A percentile compares a stretch with the other conserved stretches of the same genome.
Evolutionary conservation across 2,329 filamentous ascomycete genomes (phyloP).

Genomic region (Curvularia spicifera): DNA sequence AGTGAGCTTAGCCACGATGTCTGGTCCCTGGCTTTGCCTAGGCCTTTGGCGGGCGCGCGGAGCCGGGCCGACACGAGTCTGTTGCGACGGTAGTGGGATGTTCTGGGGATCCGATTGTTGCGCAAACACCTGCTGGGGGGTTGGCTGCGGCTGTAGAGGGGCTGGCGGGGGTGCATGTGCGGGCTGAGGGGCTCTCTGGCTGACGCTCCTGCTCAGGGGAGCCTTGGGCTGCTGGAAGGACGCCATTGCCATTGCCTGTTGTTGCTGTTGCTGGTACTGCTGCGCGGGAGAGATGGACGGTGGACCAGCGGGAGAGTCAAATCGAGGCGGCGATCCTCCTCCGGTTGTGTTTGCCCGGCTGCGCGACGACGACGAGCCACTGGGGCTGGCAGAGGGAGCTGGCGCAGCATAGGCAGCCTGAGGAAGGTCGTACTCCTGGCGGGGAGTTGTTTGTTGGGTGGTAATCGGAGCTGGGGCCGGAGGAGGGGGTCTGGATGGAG

Average conservation of each 20-base stretch:
- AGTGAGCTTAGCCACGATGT: constrained; percentile 82
- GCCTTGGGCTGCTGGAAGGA: constrained; percentile 74
- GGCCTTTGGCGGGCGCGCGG: constrained; percentile 77
- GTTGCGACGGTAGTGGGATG: constrained; percentile 56
- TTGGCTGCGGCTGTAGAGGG: constrained; percentile 54
- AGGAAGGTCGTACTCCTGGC: constrained; percentile 51
- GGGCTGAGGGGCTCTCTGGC: constrained; percentile 63
- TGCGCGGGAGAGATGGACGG: constrained; percentile 50
- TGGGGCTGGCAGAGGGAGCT: constrained; percentile 47
- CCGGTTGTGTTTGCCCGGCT: constrained; percentile 55
- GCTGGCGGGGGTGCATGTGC: constrained; percentile 38
- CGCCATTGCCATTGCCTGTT: constrained; percentile 72
- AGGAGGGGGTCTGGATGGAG: constrained; percentile 64
- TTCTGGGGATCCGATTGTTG: constrained; percentile 51
- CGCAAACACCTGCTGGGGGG: constrained; percentile 59
- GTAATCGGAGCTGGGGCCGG: constrained; percentile 58
- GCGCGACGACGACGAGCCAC: constrained; percentile 47
- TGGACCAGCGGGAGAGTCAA: constrained; percentile 56
- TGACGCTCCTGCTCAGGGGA: constrained; percentile 74
- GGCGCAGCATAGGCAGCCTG: constrained; percentile 53
- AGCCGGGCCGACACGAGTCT: constrained; percentile 60
- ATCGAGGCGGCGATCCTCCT: constrained; percentile 44
- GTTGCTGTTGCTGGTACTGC: constrained; percentile 78
- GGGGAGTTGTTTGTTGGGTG: constrained; percentile 36
- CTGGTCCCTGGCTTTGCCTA: constrained; percentile 78